Evolutionary conservation across 2,329 filamentous ascomycete genomes (phyloP), one percentile per base, ranked within the genome.

Genomic region (Helotiales sp.): DNA sequence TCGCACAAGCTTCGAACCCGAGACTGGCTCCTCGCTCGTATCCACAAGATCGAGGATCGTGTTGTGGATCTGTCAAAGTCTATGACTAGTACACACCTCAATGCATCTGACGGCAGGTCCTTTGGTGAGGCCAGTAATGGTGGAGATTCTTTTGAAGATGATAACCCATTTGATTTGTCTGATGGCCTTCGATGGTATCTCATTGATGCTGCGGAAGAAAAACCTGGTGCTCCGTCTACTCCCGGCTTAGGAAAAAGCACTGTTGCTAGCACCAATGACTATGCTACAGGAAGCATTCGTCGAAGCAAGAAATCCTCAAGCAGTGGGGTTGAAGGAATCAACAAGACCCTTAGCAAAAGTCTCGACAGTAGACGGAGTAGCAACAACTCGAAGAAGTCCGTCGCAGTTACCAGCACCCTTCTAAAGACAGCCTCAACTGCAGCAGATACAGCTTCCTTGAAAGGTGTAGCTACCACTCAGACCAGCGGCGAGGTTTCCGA

Each of bases 101-200:
- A 60, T 57, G 66, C 58, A 50, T 67, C 66, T 66, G 77, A 79
- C 48, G 71, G 71, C 13, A 72, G 73, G 17, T 78, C 76, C 5
- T 70, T 80, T 34, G 77, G 76, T 15, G 80, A 81, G 44, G 70
- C 70, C 2, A 85, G 82, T 63, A 83, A 83, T 58, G 80, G 76
- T 17, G 76, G 71, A 13, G 73, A 77, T 5, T 86, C 82, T 1
- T 75, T 84, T 19, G 91, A 96, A 63, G 92, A 96, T 62, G 95
- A 98, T 64, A 99, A 99, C 69, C 95, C 95, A 0, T 99, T 99
- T 72, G 93, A 97, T 67, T 81, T 99, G 12, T 96, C 92, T 0
- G 95, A 99, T 68, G 95, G 95, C 2, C 77, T 99, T 48, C 86
- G 93, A 31, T 99, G 95, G 95, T 98, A 97, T 74, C 82, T 99